Evolutionary conservation across 2,329 filamentous ascomycete genomes (phyloP).

Genomic region (Nemania serpens): DNA sequence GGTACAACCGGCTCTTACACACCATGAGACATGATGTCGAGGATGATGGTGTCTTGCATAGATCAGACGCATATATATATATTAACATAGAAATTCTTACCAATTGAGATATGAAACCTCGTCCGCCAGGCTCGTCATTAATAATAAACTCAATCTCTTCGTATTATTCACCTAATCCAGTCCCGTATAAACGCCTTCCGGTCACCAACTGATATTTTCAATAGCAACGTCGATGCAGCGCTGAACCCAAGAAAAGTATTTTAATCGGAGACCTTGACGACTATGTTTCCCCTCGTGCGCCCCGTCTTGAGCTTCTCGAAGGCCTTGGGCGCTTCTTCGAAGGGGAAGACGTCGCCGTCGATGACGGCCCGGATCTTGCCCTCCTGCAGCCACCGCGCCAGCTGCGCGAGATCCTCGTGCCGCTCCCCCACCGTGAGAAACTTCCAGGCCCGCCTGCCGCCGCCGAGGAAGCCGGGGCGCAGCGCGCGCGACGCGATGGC

Average conservation of each 20-base stretch:
- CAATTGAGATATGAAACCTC: neutral
- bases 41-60: conserved; percentile 16
- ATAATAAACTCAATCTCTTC: neutral
- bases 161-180: too few species aligned
- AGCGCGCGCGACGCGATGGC: conserved; percentile 34
- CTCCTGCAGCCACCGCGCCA: conserved; percentile 61
- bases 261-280: conserved; percentile 43
- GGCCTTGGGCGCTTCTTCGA: conserved; percentile 61
- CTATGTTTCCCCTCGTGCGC: conserved; percentile 62
- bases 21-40: conserved; percentile 15
- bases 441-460: conserved; percentile 48
- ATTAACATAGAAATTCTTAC: conserved; percentile 5
- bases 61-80: conserved; percentile 15
- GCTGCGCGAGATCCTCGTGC: conserved; percentile 50
- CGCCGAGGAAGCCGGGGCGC: conserved; percentile 44
- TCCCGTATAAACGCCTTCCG: neutral
- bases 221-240: neutral
- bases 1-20: neutral
- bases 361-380: conserved; percentile 62
- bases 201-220: neutral
- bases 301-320: conserved; percentile 62
- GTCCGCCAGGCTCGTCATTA: neutral
- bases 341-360: conserved; percentile 56
- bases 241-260: too few species aligned
- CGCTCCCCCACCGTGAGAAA: conserved; percentile 45